Conservation (phyloP, 2,329 filamentous ascomycete genomes). For the Trichoderma cornu-damae region DNA sequence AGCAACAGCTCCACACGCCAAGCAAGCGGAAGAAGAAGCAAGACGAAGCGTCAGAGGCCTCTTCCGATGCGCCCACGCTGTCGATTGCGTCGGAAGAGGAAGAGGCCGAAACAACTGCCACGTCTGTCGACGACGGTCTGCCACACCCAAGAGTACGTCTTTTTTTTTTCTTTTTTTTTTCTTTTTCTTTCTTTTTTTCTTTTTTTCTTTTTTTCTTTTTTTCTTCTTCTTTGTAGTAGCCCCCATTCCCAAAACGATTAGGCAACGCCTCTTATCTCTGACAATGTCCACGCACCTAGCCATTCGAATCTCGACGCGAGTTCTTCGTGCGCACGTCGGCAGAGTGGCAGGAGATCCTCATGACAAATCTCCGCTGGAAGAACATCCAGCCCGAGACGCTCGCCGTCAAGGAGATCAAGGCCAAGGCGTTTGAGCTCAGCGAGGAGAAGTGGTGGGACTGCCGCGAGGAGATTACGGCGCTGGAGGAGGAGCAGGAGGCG, state of each 20-base stretch:
- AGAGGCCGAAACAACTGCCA: conserved; percentile 44
- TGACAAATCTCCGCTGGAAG: conserved; percentile 68
- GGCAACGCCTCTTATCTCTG: neutral
- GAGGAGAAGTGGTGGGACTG: conserved; percentile 99
- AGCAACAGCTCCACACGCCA: conserved; percentile 44
- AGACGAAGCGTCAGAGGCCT: conserved; percentile 39
- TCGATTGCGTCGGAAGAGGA: conserved; percentile 38
- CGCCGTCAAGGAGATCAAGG: conserved; percentile 84
- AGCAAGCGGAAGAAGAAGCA: conserved; percentile 55
- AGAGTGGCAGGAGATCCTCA: conserved; percentile 84
- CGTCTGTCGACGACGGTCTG: conserved; percentile 64
- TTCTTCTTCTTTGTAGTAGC: neutral
- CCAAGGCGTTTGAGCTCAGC: conserved; percentile 81
- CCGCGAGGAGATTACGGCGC: conserved; percentile 80
- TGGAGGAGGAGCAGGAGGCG: conserved; percentile 95
- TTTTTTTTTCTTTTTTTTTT: neutral
- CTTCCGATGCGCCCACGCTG: conserved; percentile 31
- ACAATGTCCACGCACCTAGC: conserved; percentile 41
- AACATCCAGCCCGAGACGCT: conserved; percentile 62
- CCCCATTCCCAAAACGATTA: no score
- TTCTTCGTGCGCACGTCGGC: conserved; percentile 86
- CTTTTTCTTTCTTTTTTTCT: neutral
- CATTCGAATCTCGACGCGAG: conserved; percentile 84
- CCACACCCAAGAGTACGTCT: conserved; percentile 59
- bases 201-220: neutral